A percentile compares a stretch with the other conserved stretches of the same genome.
These are phyloP conservation scores for Apiospora koreana DNA, from an alignment of 2,329 filamentous ascomycete genomes.

Conservation along the genomic window DNA sequence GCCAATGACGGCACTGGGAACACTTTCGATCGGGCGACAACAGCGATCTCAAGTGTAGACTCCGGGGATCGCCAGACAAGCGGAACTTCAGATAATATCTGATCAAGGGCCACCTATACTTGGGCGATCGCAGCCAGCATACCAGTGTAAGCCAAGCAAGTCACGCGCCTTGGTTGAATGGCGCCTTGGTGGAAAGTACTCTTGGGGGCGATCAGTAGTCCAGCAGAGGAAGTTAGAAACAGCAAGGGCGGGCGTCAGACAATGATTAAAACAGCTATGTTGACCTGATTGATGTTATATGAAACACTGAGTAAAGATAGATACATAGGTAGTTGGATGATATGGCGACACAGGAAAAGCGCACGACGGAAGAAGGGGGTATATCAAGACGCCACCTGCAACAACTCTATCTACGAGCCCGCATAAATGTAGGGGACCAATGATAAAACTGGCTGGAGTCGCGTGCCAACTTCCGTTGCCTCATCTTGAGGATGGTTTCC, in stretches of 20 bases:
- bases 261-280: background rate
- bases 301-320: background rate
- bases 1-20: background rate
- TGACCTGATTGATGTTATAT: background rate
- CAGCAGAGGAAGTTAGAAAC: background rate
- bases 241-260: background rate
- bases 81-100: background rate
- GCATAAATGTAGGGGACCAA: conserved; percentile 2
- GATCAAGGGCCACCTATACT: background rate
- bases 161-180: background rate
- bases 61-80: background rate
- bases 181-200: background rate
- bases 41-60: no score
- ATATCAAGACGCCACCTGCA: conserved; percentile 1
- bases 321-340: background rate
- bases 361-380: conserved; percentile 2
- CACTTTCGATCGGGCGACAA: background rate
- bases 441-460: conserved; percentile 4
- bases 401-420: conserved; percentile 3
- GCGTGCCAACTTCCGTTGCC: conserved; percentile 1
- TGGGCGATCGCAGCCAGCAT: background rate
- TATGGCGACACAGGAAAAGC: background rate
- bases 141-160: background rate
- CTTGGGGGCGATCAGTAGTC: no score
- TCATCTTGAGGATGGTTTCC: conserved; percentile 1